phyloP scores from a whole-genome alignment of 176 grass and related monocot species.

The Neostapfia colusana region DNA sequence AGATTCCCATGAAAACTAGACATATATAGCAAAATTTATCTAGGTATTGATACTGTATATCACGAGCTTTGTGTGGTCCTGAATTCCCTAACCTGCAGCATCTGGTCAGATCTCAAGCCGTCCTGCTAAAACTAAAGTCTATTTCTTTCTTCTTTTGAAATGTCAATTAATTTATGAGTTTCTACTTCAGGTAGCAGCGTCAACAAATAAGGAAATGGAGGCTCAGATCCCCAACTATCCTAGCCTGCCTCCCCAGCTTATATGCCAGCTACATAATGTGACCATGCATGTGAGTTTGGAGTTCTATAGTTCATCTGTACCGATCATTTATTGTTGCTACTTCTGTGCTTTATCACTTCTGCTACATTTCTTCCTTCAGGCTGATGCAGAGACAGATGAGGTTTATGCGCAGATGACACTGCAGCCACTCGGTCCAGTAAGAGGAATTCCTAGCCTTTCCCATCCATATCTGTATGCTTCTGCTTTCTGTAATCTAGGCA shows the following conservation, averaged over 20 bases:
- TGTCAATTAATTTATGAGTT: conserved; percentile 9
- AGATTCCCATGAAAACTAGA: neutral
- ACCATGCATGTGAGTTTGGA: conserved; percentile 90
- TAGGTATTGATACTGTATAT: conserved; percentile 6
- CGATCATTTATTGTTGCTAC: conserved; percentile 2
- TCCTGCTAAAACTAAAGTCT: neutral
- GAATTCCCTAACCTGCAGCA: neutral
- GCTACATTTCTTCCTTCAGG: conserved; percentile 52
- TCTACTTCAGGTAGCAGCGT: conserved; percentile 68
- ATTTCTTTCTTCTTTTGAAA: neutral
- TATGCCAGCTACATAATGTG: conserved; percentile 96
- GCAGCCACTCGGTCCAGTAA: conserved; percentile 86
- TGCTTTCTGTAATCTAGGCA: conserved; percentile 27
- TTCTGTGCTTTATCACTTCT: conserved; percentile 26
- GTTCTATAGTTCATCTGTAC: conserved; percentile 2
- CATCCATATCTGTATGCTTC: neutral
- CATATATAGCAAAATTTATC: conserved; percentile 10
- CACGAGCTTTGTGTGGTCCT: conserved; percentile 19
- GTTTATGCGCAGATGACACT: conserved; percentile 95
- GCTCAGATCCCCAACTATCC: conserved; percentile 89
- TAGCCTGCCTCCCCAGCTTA: conserved; percentile 78
- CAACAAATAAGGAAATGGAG: conserved; percentile 96
- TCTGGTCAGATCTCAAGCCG: conserved; percentile 12
- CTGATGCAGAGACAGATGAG: conserved; percentile 93
- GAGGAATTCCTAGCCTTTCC: conserved; percentile 21